Evolutionary conservation across 768 basidiomycete species (phyloP).

Genomic region (Hericium coralloides): DNA sequence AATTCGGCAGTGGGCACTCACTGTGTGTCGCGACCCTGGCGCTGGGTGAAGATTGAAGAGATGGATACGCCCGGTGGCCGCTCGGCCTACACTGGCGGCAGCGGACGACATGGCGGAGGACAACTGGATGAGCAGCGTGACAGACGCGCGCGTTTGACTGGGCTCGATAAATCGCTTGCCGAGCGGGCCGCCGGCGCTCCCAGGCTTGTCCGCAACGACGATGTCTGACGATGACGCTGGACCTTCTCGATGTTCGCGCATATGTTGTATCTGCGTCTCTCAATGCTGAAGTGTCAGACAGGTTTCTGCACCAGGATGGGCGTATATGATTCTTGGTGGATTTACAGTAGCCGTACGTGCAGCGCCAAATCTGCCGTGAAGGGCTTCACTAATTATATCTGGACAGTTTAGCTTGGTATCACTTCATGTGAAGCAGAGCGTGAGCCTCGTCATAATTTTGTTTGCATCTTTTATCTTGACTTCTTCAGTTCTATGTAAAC

Average conservation of each 20-base stretch:
- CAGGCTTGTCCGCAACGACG: too few species aligned
- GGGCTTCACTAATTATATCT: too few species aligned
- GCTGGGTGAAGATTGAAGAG: slow-evolving; percentile 74
- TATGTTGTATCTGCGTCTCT: too few species aligned
- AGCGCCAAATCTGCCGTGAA: too few species aligned
- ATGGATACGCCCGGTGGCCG: slow-evolving; percentile 35
- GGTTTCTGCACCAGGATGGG: too few species aligned
- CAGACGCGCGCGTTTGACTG: neutral
- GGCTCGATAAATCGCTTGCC: neutral
- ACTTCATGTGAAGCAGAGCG: slow-evolving; percentile 71
- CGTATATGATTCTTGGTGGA: too few species aligned
- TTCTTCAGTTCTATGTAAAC: slow-evolving; percentile 66
- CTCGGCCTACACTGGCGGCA: slow-evolving; percentile 20
- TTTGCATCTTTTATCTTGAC: neutral
- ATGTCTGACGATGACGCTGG: too few species aligned
- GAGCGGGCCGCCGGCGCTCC: neutral
- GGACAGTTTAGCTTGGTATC: slow-evolving; percentile 77
- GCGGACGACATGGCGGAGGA: slow-evolving; percentile 28
- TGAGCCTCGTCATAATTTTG: neutral
- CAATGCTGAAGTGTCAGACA: too few species aligned
- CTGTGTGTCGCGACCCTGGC: slow-evolving; percentile 58
- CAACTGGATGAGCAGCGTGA: neutral
- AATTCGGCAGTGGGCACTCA: slow-evolving; percentile 21
- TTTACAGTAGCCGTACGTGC: too few species aligned
- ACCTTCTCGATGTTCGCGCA: too few species aligned